Base-by-base conservation (phyloP, 208 protist genomes). In the Leishmania arabica region DNA sequence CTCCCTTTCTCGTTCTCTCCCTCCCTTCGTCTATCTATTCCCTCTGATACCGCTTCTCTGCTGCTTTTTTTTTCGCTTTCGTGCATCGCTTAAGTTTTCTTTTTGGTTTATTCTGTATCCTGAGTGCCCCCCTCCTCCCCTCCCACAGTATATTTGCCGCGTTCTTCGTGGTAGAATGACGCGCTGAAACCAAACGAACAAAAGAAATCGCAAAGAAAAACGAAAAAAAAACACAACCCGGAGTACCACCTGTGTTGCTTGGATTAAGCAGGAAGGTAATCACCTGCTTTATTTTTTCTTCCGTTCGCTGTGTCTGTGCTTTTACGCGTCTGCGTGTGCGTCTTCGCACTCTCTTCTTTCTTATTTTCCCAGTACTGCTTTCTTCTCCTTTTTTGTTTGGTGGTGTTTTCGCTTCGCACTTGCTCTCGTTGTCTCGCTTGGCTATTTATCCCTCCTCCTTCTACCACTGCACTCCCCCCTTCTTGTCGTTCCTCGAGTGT, bases 61-160 rank as follows among this genome's bases (percentile, higher is more conserved):
- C 42, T 31, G n/a, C 24, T 73, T 73, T 56, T 56, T 37, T 77
- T 66, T 73, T n/a, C n/a, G n/a, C 34, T 40, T 47, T 71, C 37
- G 19, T 70, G 34, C 75, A 40, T 34, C 53, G 17, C 45, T 70
- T 37, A 58, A 21, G 21, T 19, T 64, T 71, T 78, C 21, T 53
- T 54, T 74, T 49, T 42, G 49, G 68, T 24, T 21, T 40, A 65
- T 31, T 64, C 37, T 56, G 24, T 68, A 62, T 37, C 45, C 65
- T 73, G 53, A 47, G 37, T 62, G 37, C n/a, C 49, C 37, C 1
- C 37, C 37, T 1, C 37, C 37, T 34, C 34, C 37, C 2, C 37
- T 40, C 37, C 2, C 37, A n/a, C 31, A 68, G 62, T 42, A 17
- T 40, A 34, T 68, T 68, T 68, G 62, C 15, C 31, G 9, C 9